phyloP scores from a whole-genome alignment of 164 flowering plant species.

The Tetracentron sinense region DNA sequence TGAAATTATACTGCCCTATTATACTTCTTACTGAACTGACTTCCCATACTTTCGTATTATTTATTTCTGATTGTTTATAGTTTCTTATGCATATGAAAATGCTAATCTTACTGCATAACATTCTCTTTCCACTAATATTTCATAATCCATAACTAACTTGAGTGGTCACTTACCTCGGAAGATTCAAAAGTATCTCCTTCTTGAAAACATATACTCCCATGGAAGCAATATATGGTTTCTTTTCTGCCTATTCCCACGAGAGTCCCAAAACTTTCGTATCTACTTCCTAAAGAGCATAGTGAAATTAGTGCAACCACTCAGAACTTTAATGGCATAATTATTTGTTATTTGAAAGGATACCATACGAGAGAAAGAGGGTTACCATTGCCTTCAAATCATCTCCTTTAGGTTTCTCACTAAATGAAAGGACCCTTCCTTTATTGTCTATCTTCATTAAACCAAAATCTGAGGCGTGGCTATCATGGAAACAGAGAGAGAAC shows the following conservation, averaged over 20 bases:
- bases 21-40: no score
- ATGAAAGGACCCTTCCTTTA: conserved; percentile 73
- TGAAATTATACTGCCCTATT: no score
- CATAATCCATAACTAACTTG: neutral
- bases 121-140: neutral
- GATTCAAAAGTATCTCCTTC: conserved; percentile 84
- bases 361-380: conserved; percentile 12
- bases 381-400: conserved; percentile 85
- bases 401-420: conserved; percentile 90
- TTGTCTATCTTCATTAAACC: conserved; percentile 93
- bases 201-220: conserved; percentile 95
- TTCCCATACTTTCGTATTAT: no score
- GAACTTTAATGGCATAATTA: neutral
- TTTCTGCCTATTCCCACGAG: conserved; percentile 65
- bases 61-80: no score
- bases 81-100: no score
- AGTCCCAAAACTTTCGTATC: conserved; percentile 90
- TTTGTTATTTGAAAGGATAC: neutral
- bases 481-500: conserved; percentile 20
- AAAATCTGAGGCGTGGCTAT: conserved; percentile 94
- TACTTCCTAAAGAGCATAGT: conserved; percentile 44
- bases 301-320: conserved; percentile 1
- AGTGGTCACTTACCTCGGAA: conserved; percentile 55
- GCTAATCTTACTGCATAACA: no score
- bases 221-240: conserved; percentile 93